Evolutionary conservation across 2,329 filamentous ascomycete species (phyloP), one percentile per base, ranked within the genome.

Genomic region (Penicillium freii): DNA sequence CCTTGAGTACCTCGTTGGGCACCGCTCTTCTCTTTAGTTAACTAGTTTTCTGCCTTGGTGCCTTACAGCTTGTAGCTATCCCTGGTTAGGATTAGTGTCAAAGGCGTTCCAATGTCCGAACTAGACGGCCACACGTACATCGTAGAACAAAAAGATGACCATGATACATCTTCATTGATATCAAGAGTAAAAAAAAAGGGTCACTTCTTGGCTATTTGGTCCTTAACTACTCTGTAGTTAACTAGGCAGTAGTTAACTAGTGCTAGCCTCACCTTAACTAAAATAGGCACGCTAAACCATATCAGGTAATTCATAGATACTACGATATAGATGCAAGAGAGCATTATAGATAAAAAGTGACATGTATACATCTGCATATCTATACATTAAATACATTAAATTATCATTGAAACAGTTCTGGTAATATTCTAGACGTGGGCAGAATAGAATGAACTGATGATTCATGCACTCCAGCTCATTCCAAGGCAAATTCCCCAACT

Each of bases 401-500:
- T 34, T 8, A 3, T 34, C 15, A 33, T 15, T 17, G 33, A 46
- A 52, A 29, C 17, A 13, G 7, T 4, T 2, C 7, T 17, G 17
- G 10, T 7, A n/a, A 29, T 27, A 17, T 44, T 29, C 25, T 17
- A 27, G 10, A n/a, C 9, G 17, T 27, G 23, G 15, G 15, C 15
- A n/a, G 23, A n/a, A 44, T 27, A 13, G 2, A 44, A 44, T 27
- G 42, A 27, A 51, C 61, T 58, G 60, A 69, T 69, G 66, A 68
- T 66, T 67, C 66, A 56, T 56, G 54, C 61, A 67, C 52, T 61
- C 46, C 21, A 54, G 36, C 50, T 25, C 29, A 29, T n/a, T 55
- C 7, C 60, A 60, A 61, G 59, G 59, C 53, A 63, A 62, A 62
- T 62, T 54, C 57, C 58, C 60, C 57, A 61, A 66, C 64, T 72